Evolutionary conservation across 257 asterid species (phyloP).

Genomic region (Haberlea rhodopensis): DNA sequence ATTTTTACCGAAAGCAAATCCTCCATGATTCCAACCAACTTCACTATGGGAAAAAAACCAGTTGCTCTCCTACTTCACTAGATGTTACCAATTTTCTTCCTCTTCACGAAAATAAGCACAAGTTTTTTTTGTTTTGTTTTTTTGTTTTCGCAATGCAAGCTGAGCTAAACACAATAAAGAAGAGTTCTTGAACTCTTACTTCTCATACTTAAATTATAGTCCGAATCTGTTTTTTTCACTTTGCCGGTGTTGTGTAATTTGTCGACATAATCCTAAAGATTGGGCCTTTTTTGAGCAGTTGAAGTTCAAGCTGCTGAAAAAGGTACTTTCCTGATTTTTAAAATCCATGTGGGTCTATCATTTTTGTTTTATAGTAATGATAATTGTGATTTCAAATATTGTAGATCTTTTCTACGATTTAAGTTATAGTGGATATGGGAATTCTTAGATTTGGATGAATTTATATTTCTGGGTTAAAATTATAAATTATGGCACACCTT

Average conservation of each 20-base stretch:
- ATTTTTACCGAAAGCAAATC: background rate
- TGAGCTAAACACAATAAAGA: conserved; percentile 16
- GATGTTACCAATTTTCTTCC: conserved; percentile 16
- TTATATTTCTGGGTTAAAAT: conserved; percentile 13
- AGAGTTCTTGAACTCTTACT: conserved; percentile 21
- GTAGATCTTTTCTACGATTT: conserved; percentile 32
- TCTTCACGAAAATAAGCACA: background rate
- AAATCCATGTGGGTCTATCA: conserved; percentile 7
- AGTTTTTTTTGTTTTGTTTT: background rate
- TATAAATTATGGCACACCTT: background rate
- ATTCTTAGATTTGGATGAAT: conserved; percentile 21
- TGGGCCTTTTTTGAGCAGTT: conserved; percentile 40
- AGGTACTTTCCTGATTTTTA: conserved; percentile 25
- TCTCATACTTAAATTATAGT: conserved; percentile 6
- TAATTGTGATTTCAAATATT: conserved; percentile 19
- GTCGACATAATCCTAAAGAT: conserved; percentile 40
- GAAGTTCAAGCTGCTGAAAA: conserved; percentile 31
- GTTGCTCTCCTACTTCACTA: no score
- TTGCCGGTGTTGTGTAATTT: conserved; percentile 37
- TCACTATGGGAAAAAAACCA: no score
- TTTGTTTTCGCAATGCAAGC: conserved; percentile 25
- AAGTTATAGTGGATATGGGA: conserved; percentile 14
- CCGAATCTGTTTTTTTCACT: conserved; percentile 28
- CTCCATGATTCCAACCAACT: background rate
- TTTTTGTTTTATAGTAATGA: conserved; percentile 13